These are phyloP conservation scores for Alternaria dauci DNA, from an alignment of 2,329 filamentous ascomycete species.

Conservation along the genomic window DNA sequence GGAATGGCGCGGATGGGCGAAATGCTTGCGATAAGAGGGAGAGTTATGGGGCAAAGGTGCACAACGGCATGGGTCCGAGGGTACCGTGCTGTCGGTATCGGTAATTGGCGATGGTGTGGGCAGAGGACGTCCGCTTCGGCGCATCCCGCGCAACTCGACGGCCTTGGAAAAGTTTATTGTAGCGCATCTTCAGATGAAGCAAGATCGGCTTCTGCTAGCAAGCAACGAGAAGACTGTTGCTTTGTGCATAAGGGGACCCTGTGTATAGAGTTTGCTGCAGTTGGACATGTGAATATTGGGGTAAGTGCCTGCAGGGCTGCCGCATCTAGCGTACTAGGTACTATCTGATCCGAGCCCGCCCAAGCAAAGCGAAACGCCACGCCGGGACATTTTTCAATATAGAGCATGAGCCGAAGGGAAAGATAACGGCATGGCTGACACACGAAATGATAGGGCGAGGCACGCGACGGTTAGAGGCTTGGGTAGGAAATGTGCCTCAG, in stretches of 20 bases:
- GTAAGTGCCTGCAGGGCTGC: not conserved
- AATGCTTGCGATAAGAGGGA: conserved; percentile 5
- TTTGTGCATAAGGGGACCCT: not conserved
- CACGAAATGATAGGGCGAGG: not conserved
- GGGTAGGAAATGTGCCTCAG: not conserved
- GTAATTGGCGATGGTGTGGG: conserved; percentile 12
- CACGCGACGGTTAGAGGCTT: not conserved
- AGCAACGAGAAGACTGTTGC: not conserved
- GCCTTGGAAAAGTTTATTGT: not conserved
- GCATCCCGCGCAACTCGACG: conserved; percentile 11
- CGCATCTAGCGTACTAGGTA: not conserved
- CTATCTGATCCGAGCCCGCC: not conserved
- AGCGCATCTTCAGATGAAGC: not conserved
- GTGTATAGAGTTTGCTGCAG: not conserved
- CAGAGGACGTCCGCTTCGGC: not conserved
- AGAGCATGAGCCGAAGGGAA: conserved; percentile 15
- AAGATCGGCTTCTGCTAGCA: not conserved
- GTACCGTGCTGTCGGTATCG: conserved; percentile 22
- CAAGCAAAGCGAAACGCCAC: not conserved
- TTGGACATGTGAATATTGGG: not conserved
- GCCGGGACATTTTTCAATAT: conserved; percentile 11
- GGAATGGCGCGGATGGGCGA: conserved; percentile 1
- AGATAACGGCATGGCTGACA: conserved; percentile 15
- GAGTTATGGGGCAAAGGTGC: conserved; percentile 5
- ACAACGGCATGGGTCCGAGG: conserved; percentile 22